phyloP scores from a whole-genome alignment of 192 early-diverging fungal genomes.

The Nowakowskiella sp. region DNA sequence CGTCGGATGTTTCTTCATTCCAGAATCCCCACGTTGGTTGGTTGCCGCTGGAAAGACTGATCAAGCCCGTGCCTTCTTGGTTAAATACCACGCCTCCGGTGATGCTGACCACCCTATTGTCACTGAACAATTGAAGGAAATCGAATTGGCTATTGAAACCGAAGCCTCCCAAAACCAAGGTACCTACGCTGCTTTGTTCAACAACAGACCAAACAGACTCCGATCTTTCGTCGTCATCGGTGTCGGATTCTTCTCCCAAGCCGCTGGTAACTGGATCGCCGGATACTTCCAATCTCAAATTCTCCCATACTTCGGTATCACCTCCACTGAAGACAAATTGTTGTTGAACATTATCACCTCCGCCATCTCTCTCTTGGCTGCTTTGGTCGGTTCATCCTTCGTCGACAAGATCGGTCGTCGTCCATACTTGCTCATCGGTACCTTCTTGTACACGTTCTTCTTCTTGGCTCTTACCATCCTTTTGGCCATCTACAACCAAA shows the following conservation, averaged over 20 bases:
- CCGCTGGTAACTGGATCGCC: background rate
- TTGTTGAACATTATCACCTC: background rate
- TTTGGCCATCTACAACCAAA: too few species aligned
- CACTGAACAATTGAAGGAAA: background rate
- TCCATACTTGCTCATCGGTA: background rate
- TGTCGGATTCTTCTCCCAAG: background rate
- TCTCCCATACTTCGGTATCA: background rate
- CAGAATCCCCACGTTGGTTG: constrained; percentile 17
- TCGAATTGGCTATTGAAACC: background rate
- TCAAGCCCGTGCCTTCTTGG: constrained; percentile 1
- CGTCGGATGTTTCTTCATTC: constrained; percentile 7
- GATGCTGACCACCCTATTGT: background rate
- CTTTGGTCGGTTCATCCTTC: background rate
- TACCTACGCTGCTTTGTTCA: background rate
- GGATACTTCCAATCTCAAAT: background rate
- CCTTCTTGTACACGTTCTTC: background rate
- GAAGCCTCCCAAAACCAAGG: background rate
- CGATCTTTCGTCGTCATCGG: background rate
- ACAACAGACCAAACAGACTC: background rate
- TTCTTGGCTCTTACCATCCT: background rate
- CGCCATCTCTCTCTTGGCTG: background rate
- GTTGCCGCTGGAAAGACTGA: constrained; percentile 3
- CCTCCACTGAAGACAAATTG: background rate
- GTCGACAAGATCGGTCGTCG: background rate
- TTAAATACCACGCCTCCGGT: background rate